Conservation (phyloP, 495 filamentous ascomycete genomes). For the Podospora appendiculata region DNA sequence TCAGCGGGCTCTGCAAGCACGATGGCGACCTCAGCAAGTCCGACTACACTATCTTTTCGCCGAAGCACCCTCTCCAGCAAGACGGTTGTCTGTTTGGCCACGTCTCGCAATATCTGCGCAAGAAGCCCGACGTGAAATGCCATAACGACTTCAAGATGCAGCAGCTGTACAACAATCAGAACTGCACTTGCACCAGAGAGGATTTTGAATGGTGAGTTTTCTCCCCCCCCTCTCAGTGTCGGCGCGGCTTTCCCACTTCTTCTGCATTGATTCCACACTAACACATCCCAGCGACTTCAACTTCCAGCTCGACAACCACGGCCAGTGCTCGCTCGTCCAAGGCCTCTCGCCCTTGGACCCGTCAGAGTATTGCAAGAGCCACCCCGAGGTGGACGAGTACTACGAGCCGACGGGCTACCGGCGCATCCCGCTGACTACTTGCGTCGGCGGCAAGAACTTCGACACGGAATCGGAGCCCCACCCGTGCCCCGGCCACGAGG, state of each 20-base stretch:
- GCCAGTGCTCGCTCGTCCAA: constrained; percentile 64
- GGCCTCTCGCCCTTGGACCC: constrained; percentile 64
- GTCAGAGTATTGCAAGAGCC: constrained; percentile 51
- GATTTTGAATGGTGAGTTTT: constrained; percentile 88
- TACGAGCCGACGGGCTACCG: constrained; percentile 81
- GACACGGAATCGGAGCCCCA: constrained; percentile 51
- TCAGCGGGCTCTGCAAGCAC: constrained; percentile 57
- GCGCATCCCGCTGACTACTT: constrained; percentile 83
- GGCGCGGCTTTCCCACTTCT: too few species aligned
- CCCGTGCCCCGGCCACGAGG: constrained; percentile 68
- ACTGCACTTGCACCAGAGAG: constrained; percentile 72
- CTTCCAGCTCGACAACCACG: constrained; percentile 68
- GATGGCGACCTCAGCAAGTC: constrained; percentile 50
- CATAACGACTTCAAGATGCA: constrained; percentile 67
- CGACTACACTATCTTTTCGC: constrained; percentile 79
- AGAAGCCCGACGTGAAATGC: constrained; percentile 64
- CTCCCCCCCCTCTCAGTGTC: too few species aligned
- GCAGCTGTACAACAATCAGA: constrained; percentile 55
- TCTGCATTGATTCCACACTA: background rate
- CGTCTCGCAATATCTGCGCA: constrained; percentile 80
- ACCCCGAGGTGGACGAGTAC: constrained; percentile 63
- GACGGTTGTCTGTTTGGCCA: constrained; percentile 90
- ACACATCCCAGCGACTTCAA: constrained; percentile 72
- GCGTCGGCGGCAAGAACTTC: constrained; percentile 60
- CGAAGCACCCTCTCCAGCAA: constrained; percentile 65